Conservation (phyloP, 257 asterid genomes). For the Solanum corneliomulleri region DNA sequence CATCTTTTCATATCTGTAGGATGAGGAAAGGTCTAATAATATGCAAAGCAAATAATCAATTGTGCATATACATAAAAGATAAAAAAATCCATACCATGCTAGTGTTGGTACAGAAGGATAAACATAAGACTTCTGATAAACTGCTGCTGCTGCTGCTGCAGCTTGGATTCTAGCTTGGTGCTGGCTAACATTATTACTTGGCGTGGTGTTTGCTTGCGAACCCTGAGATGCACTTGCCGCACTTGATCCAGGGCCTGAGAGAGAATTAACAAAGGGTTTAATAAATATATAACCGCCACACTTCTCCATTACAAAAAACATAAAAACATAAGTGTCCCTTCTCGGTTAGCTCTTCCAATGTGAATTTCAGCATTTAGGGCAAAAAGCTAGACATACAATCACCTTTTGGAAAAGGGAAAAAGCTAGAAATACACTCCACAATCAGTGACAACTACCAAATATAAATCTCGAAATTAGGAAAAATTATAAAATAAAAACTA, state of each 20-base stretch:
- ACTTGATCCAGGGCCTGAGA: slow-evolving; percentile 41
- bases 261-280: neutral
- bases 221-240: slow-evolving; percentile 44
- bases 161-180: slow-evolving; percentile 81
- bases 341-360: neutral
- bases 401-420: neutral
- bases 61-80: neutral
- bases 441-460: neutral
- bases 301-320: neutral
- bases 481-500: neutral
- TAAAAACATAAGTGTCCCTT: neutral
- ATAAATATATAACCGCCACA: neutral
- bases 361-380: neutral
- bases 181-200: slow-evolving; percentile 36
- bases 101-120: slow-evolving; percentile 62
- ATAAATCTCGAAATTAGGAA: neutral
- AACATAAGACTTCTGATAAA: slow-evolving; percentile 80
- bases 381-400: neutral
- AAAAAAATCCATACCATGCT: slow-evolving; percentile 34
- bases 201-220: slow-evolving; percentile 20
- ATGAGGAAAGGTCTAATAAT: neutral
- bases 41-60: neutral
- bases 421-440: neutral
- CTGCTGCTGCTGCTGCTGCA: slow-evolving; percentile 75
- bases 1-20: neutral